Percentiles rank a stretch among this genome's conserved stretches.
These are phyloP conservation scores for Meyerozyma sp. DNA, from an alignment of 1,139 yeast species.

Conservation along the genomic window DNA sequence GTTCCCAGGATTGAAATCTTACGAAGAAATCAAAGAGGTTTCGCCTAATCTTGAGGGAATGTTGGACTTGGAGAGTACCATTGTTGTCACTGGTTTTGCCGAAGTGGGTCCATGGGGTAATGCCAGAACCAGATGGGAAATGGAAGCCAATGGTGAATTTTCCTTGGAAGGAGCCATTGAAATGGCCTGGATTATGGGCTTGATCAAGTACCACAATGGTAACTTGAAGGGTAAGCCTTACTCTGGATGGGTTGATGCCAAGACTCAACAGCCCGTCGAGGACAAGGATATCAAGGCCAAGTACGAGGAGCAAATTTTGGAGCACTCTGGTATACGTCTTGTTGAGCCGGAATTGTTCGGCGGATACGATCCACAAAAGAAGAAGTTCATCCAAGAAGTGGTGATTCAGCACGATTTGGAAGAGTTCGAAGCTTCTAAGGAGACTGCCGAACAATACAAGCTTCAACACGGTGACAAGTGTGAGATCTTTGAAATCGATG, in stretches of 20 bases:
- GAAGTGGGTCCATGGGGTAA: conserved; percentile 99
- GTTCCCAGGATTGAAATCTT: conserved; percentile 83
- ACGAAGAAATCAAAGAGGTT: conserved; percentile 63
- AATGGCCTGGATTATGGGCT: conserved; percentile 99
- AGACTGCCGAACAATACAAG: conserved; percentile 92
- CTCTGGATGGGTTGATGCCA: conserved; percentile 96
- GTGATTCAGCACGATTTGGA: conserved; percentile 94
- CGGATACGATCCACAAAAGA: conserved; percentile 93
- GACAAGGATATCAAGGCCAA: conserved; percentile 89
- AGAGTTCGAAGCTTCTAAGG: conserved; percentile 91
- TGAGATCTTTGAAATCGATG: conserved; percentile 86
- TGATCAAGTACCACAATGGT: conserved; percentile 91
- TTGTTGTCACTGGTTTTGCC: conserved; percentile 94
- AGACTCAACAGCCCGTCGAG: conserved; percentile 88
- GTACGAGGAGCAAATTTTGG: conserved; percentile 83
- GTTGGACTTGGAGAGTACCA: conserved; percentile 84
- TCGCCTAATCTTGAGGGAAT: conserved; percentile 84
- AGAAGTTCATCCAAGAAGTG: conserved; percentile 89
- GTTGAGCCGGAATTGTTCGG: conserved; percentile 91
- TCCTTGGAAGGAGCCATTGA: conserved; percentile 98
- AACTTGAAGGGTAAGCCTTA: conserved; percentile 82
- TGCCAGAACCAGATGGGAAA: conserved; percentile 98
- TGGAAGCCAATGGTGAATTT: conserved; percentile 93
- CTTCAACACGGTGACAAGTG: conserved; percentile 91
- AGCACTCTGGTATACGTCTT: conserved; percentile 93